Conservation (phyloP, 2,329 filamentous ascomycete species). For the Didymella pinodella region DNA sequence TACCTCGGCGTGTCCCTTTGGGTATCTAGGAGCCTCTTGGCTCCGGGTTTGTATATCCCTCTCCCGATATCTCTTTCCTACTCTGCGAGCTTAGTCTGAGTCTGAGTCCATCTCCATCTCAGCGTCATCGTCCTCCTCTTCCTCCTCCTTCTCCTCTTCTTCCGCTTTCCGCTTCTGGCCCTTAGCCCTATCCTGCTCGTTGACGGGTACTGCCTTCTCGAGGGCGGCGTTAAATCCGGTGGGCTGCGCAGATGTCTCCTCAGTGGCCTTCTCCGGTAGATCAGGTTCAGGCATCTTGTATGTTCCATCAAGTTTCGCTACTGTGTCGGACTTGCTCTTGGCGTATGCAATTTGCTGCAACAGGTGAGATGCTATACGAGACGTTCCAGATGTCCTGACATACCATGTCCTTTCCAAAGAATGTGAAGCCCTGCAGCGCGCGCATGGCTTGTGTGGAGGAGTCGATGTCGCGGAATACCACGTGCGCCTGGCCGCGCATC, state of each 20-base stretch:
- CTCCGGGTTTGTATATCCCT: neutral
- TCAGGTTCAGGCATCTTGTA: slow-evolving; percentile 71
- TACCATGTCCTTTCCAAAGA: slow-evolving; percentile 87
- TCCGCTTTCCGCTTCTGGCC: slow-evolving; percentile 73
- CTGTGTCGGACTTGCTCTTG: slow-evolving; percentile 84
- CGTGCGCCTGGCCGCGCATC: slow-evolving; percentile 95
- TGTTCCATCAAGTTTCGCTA: slow-evolving; percentile 91
- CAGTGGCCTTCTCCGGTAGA: slow-evolving; percentile 27
- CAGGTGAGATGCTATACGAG: neutral
- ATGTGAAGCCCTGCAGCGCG: slow-evolving; percentile 81
- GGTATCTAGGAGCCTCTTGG: slow-evolving; percentile 1
- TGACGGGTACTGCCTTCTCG: slow-evolving; percentile 42
- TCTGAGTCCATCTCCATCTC: slow-evolving; percentile 70
- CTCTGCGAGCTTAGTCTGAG: slow-evolving; percentile 48
- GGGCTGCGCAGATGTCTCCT: slow-evolving; percentile 50
- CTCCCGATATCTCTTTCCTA: neutral
- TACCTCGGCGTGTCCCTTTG: neutral
- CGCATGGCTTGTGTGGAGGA: slow-evolving; percentile 95
- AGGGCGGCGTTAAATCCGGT: slow-evolving; percentile 50
- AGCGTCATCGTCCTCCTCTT: slow-evolving; percentile 60
- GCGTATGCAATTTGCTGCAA: slow-evolving; percentile 86
- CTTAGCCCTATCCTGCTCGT: slow-evolving; percentile 58
- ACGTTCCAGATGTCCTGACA: slow-evolving; percentile 38
- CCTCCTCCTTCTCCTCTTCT: slow-evolving; percentile 57
- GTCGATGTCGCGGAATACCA: slow-evolving; percentile 88